Percentiles rank a stretch among this genome's conserved stretches.
Conservation (phyloP, 2,329 filamentous ascomycete genomes). For the Xylaria sp. region DNA sequence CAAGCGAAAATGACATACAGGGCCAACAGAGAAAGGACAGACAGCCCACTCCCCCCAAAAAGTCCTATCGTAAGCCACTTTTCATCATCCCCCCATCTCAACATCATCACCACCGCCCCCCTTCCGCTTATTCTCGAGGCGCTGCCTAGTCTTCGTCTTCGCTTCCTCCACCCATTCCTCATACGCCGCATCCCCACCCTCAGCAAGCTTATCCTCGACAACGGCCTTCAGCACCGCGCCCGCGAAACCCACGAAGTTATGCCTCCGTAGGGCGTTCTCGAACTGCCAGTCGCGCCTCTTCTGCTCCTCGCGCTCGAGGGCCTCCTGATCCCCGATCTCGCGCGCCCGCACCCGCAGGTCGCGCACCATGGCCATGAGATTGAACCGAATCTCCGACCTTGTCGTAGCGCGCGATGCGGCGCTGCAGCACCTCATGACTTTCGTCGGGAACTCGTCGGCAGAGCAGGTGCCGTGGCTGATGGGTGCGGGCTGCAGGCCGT, state of each 20-base stretch:
- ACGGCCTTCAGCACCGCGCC: constrained; percentile 90
- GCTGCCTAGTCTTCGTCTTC: constrained; percentile 59
- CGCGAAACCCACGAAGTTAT: constrained; percentile 97
- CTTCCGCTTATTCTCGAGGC: constrained; percentile 46
- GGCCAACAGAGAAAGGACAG: not conserved
- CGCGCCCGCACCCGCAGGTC: constrained; percentile 79
- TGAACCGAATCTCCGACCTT: constrained; percentile 90
- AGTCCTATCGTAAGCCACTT: not conserved
- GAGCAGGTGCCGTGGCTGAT: constrained; percentile 84
- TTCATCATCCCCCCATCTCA: constrained; percentile 48
- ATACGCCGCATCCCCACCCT: constrained; percentile 69
- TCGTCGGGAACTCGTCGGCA: constrained; percentile 69
- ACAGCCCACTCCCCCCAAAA: not conserved
- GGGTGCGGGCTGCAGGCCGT: constrained; percentile 90
- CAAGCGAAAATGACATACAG: not conserved
- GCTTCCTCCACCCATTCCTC: constrained; percentile 75
- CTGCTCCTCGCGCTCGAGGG: constrained; percentile 77
- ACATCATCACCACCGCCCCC: constrained; percentile 48
- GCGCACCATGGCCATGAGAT: constrained; percentile 88
- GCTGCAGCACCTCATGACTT: constrained; percentile 86
- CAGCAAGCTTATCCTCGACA: constrained; percentile 72
- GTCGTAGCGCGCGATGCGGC: constrained; percentile 84
- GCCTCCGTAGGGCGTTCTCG: constrained; percentile 89
- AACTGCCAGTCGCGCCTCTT: constrained; percentile 90
- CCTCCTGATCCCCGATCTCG: constrained; percentile 82